Evolutionary conservation across 73 alveolate genomes (phyloP), one percentile per base, ranked within the genome.

Genomic region (Tetrahymena borealis): DNA sequence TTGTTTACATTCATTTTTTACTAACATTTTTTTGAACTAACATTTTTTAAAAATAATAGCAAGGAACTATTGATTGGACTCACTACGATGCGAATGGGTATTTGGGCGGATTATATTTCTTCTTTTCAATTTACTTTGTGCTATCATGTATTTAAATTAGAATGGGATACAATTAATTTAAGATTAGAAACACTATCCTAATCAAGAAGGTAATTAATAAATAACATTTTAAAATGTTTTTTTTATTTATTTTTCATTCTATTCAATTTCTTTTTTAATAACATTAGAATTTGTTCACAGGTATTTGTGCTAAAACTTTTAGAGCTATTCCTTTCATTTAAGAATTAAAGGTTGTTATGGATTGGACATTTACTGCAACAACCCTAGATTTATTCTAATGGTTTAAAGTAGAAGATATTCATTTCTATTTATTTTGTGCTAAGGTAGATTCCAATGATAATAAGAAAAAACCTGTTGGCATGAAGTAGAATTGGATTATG

Each of bases 311-410:
- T 90, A 97, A 97, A 91, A 92, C 95, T 7, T 98, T 96, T 91
- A 96, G 96, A 96, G 96, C 92, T n/a, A 97, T 97, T 24, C 99
- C 99, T 24, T 98, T 98, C 93, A 78, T 98, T 90, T 97, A 93
- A 93, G 99, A 98, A 94, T 79, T 98, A 90, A 97, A 97, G 91
- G 97, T 97, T 15, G 94, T 97, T 78, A 96, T 97, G 42, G 99
- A 98, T 94, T 98, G 99, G 99, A 97, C 99, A 18, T 98, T 98
- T 91, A 98, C 99, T 8, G 94, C 97, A 78, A 98, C 99, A 0
- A 94, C 99, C 11, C 95, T 98, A 37, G 99, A 98, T 91, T 92
- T 98, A 15, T 98, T 97, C 96, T 95, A 98, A 91, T 98, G 99
- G 99, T 96, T 98, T 78, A 98, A 97, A 91, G 93, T 98, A 40